phyloP scores from a whole-genome alignment of 768 basidiomycete species.

The Termitomyces heimii region DNA sequence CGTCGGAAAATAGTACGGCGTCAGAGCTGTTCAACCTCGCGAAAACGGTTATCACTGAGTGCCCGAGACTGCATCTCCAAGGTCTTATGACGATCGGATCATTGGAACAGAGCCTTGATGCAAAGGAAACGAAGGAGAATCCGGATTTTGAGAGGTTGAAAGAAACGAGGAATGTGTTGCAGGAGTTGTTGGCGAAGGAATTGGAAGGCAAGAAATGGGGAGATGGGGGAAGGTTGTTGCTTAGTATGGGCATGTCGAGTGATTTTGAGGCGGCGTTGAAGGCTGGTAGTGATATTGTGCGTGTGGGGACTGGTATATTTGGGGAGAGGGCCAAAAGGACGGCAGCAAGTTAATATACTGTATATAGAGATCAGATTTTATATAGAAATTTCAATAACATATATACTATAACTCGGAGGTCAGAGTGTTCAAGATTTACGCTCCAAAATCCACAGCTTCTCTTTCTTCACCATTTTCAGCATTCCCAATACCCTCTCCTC shows the following conservation, averaged over 20 bases:
- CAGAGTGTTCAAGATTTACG: conserved; percentile 13
- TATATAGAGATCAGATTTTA: not conserved
- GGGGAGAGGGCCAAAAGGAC: conserved; percentile 60
- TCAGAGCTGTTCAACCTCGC: conserved; percentile 65
- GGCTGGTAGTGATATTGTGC: conserved; percentile 80
- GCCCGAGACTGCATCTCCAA: conserved; percentile 69
- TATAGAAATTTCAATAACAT: no score
- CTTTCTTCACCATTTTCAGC: conserved; percentile 30
- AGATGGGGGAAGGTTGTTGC: conserved; percentile 43
- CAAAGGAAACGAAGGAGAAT: conserved; percentile 39
- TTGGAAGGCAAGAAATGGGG: conserved; percentile 38
- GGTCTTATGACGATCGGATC: conserved; percentile 98
- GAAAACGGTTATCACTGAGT: conserved; percentile 58
- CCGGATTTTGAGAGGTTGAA: conserved; percentile 73
- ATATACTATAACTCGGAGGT: not conserved
- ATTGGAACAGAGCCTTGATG: conserved; percentile 58
- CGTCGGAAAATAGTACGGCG: conserved; percentile 20
- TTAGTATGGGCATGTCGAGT: conserved; percentile 97
- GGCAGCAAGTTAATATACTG: not conserved
- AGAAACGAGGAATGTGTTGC: conserved; percentile 55
- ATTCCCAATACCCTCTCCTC: conserved; percentile 17
- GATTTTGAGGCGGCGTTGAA: conserved; percentile 86
- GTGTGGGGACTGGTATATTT: conserved; percentile 91
- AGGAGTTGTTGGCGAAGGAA: conserved; percentile 30
- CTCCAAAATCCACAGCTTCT: conserved; percentile 47